These are phyloP conservation scores for Fomitopsis palustris DNA, from an alignment of 1,284 basidiomycete genomes.

Conservation along the genomic window DNA sequence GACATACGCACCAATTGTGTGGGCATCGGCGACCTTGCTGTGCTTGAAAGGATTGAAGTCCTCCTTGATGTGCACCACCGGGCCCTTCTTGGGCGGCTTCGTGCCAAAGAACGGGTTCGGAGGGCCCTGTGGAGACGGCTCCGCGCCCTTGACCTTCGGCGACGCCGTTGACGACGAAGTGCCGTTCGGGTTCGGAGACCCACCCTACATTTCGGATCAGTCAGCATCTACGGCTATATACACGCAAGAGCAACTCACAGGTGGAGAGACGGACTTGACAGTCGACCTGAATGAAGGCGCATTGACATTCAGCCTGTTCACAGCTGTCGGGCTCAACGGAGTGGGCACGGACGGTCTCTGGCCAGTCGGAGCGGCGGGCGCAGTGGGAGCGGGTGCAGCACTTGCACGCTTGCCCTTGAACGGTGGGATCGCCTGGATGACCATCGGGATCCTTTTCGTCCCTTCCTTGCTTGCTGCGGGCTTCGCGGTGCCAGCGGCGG, in stretches of 20 bases:
- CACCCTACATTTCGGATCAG: constrained; percentile 33
- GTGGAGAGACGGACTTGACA: constrained; percentile 59
- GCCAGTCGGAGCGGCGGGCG: constrained; percentile 22
- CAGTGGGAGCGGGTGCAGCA: constrained; percentile 23
- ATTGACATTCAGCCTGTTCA: constrained; percentile 59
- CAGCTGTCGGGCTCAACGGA: constrained; percentile 40
- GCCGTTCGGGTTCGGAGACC: constrained; percentile 33
- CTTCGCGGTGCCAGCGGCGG: constrained; percentile 21
- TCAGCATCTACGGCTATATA: constrained; percentile 4
- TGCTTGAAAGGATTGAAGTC: constrained; percentile 95
- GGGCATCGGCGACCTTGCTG: constrained; percentile 74
- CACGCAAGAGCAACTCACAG: constrained; percentile 15
- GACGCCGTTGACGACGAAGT: constrained; percentile 45
- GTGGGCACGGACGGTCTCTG: constrained; percentile 24
- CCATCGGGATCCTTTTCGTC: constrained; percentile 52
- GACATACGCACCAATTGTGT: constrained; percentile 60
- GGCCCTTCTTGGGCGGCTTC: constrained; percentile 68
- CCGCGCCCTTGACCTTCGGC: constrained; percentile 55
- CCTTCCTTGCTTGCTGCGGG: constrained; percentile 28
- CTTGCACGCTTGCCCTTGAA: constrained; percentile 68
- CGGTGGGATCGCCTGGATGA: constrained; percentile 88
- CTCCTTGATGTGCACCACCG: constrained; percentile 79
- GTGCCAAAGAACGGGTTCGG: constrained; percentile 88
- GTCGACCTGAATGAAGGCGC: constrained; percentile 82
- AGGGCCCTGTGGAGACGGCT: constrained; percentile 31